Percentiles rank a stretch among this genome's conserved stretches.
Conservation (phyloP, 1,139 yeast genomes). For the Taphrina sp. region DNA sequence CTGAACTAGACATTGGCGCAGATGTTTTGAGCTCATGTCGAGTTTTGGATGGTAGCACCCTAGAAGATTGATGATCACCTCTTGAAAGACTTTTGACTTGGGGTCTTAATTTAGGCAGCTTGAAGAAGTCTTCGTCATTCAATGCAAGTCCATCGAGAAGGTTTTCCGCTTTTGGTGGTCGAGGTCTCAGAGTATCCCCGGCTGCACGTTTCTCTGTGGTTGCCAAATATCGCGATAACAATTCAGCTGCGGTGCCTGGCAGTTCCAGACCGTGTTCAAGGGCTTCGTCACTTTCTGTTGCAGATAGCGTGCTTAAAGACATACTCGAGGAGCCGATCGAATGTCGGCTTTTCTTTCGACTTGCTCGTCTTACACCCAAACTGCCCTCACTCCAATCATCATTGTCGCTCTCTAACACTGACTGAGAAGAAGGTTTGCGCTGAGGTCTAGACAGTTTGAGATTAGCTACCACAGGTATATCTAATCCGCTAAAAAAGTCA, state of each 20-base stretch:
- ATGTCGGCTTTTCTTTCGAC: conserved; percentile 1
- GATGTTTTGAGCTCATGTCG: neutral
- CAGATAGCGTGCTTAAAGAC: conserved; percentile 34
- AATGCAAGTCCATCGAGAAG: conserved; percentile 37
- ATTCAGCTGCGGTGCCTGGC: conserved; percentile 37
- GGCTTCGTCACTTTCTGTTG: conserved; percentile 37
- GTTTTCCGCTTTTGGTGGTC: conserved; percentile 29
- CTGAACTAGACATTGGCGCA: neutral
- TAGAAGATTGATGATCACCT: too few relatives aligned
- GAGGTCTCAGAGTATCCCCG: conserved; percentile 6
- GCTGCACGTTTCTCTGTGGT: conserved; percentile 21
- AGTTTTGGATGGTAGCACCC: neutral
- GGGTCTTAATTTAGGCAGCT: neutral
- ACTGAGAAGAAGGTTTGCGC: neutral
- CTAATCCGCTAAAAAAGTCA: conserved; percentile 4
- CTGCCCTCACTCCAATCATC: conserved; percentile 34
- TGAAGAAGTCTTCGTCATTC: conserved; percentile 31
- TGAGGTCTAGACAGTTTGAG: neutral
- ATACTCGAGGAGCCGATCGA: conserved; percentile 29
- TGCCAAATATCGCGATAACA: conserved; percentile 28
- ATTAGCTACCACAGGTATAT: neutral
- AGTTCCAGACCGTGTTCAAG: conserved; percentile 38
- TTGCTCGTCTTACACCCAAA: conserved; percentile 10
- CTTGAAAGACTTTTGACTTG: too few relatives aligned
- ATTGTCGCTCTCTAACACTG: conserved; percentile 27